Base-by-base conservation (phyloP, 2,329 filamentous ascomycete genomes). In the Curvularia sp. region DNA sequence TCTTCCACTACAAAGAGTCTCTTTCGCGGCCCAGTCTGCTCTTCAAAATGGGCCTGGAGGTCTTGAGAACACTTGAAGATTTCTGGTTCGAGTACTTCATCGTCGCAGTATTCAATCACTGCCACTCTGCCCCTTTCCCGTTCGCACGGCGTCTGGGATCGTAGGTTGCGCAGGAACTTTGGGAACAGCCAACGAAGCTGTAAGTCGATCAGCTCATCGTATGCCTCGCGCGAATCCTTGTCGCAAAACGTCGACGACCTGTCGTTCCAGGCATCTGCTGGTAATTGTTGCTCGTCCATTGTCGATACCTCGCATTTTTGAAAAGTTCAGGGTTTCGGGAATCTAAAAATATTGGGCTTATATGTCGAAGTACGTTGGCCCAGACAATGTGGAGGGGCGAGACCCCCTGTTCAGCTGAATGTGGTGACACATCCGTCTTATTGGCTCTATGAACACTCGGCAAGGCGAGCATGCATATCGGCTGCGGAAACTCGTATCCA, bases 231-330 rank as follows among this genome's bases (percentile, higher is more conserved):
- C 20, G 15, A 8, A 30, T 55, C 53, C 42, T 55, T 30, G 7
- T 55, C 53, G 46, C 53, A 50, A 18, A 55, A 49, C 18, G 53
- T 55, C 10, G 38, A 31, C 42, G 53, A 41, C 13, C 53, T 30
- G 18, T 49, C 53, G 20, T 26, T 49, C 53, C 38, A 55, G 24
- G 20, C 9, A 39, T 22, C 33, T 15, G 33, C n/a, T 9, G 47
- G 47, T 5, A 33, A 49, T 10, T 18, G 20, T 38, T 26, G 22
- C 20, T 39, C 47, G 33, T 35, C 47, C 47, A 49, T 49, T 22
- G 26, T 48, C 22, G 5, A 26, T 15, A 15, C 12, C 13, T 33
- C 9, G n/a, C 44, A 22, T 22, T 48, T 12, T 26, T 22, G n/a
- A 33, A 15, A 15, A 13, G 15, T 22, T 8, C 12, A 38, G 4